Evolutionary conservation across 257 asterid genomes (phyloP).

Genomic region (Rhazya stricta): DNA sequence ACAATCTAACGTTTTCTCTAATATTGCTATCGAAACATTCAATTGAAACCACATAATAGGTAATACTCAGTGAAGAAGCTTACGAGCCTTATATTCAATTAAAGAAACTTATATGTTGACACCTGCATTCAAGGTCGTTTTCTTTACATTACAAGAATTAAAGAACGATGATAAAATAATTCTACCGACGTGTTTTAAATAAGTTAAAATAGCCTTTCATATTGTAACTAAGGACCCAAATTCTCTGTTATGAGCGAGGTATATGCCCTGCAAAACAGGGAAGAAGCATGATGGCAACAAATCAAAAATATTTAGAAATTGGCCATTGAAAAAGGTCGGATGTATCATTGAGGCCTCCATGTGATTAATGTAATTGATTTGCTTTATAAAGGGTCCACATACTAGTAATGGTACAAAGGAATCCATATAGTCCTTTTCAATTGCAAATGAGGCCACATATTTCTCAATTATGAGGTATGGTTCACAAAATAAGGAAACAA

Average conservation of each 20-base stretch:
- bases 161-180: too few relatives aligned
- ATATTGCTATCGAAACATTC: too few relatives aligned
- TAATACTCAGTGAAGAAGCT: too few relatives aligned
- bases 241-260: neutral
- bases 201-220: too few relatives aligned
- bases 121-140: too few relatives aligned
- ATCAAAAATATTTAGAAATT: neutral
- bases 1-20: too few relatives aligned
- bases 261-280: neutral
- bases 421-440: neutral
- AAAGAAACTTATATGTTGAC: too few relatives aligned
- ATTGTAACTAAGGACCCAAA: neutral
- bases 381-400: neutral
- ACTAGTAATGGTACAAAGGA: neutral
- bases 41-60: too few relatives aligned
- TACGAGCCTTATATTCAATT: too few relatives aligned
- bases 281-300: neutral
- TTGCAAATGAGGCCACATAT: neutral
- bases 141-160: too few relatives aligned
- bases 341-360: neutral
- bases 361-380: neutral
- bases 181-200: too few relatives aligned
- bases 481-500: too few relatives aligned
- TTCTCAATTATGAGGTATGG: neutral
- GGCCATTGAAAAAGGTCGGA: neutral